Percentiles rank a stretch among this genome's conserved stretches.
Evolutionary conservation across 2,329 filamentous ascomycete genomes (phyloP).

Genomic region (Aureobasidium sp.): DNA sequence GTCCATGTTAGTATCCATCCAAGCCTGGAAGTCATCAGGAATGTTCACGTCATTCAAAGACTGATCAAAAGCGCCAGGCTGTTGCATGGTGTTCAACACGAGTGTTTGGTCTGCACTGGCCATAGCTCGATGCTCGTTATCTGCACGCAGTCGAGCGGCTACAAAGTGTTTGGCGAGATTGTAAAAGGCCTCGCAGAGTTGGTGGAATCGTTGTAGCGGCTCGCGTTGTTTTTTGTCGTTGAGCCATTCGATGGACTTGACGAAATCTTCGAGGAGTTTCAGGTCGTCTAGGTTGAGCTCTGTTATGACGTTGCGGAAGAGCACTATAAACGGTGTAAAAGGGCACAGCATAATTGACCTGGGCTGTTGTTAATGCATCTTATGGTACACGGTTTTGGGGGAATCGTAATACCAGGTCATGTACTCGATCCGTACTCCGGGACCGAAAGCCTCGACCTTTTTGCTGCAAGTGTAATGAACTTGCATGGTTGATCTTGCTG

Average conservation of each 20-base stretch:
- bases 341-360: constrained; percentile 43
- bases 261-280: constrained; percentile 22
- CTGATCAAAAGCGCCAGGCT: neutral
- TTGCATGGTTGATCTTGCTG: constrained; percentile 12
- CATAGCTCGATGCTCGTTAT: neutral
- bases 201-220: constrained; percentile 17
- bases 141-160: constrained; percentile 3
- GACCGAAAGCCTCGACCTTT: neutral
- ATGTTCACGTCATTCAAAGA: neutral
- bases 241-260: constrained; percentile 19
- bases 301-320: constrained; percentile 39
- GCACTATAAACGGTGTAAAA: constrained; percentile 54
- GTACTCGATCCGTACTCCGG: neutral
- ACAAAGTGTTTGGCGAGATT: constrained; percentile 23
- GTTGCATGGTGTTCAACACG: neutral
- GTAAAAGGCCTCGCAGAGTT: constrained; percentile 23
- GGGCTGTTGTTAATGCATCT: neutral
- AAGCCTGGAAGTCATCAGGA: constrained; percentile 2
- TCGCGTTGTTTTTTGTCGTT: constrained; percentile 4
- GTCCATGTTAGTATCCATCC: constrained; percentile 13
- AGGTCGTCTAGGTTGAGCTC: constrained; percentile 21
- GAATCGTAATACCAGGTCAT: neutral
- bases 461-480: neutral
- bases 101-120: neutral
- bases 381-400: neutral